Evolutionary conservation across 2,329 filamentous ascomycete genomes (phyloP).

Genomic region (Cordyceps farinosa): DNA sequence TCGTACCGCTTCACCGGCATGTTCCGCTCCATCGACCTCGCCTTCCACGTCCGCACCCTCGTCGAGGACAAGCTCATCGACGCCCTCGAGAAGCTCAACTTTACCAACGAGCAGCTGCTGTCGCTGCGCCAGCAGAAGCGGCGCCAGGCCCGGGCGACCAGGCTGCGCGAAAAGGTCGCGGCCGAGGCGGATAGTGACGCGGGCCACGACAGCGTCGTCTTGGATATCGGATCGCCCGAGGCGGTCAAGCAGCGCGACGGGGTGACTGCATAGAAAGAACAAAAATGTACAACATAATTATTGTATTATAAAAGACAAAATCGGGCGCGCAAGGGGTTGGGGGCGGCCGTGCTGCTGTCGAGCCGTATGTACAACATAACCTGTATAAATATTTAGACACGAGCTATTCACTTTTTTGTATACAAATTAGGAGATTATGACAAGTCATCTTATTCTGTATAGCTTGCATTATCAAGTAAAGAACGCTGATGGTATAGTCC

Average conservation of each 20-base stretch:
- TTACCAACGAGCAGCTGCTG: constrained; percentile 35
- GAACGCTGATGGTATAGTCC: neutral
- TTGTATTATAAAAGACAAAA: neutral
- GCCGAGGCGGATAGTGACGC: neutral
- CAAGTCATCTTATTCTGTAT: too few species aligned
- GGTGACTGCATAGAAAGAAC: neutral
- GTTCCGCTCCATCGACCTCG: constrained; percentile 71
- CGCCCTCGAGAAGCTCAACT: constrained; percentile 48
- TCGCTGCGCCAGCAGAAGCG: constrained; percentile 26
- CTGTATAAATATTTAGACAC: neutral
- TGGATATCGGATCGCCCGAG: neutral
- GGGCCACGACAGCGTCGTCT: neutral
- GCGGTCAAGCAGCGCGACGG: neutral
- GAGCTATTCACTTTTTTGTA: neutral
- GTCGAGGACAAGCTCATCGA: constrained; percentile 69
- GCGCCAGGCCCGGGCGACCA: constrained; percentile 19
- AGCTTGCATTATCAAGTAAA: neutral
- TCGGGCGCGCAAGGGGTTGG: neutral
- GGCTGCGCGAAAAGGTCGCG: constrained; percentile 1
- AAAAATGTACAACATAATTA: neutral
- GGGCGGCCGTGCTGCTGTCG: neutral
- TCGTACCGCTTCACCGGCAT: constrained; percentile 83
- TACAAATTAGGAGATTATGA: too few species aligned
- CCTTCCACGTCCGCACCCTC: constrained; percentile 72
- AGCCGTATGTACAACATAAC: constrained; percentile 1